These are phyloP conservation scores for Abrus precatorius DNA, from an alignment of 306 rosid species.

Conservation along the genomic window DNA sequence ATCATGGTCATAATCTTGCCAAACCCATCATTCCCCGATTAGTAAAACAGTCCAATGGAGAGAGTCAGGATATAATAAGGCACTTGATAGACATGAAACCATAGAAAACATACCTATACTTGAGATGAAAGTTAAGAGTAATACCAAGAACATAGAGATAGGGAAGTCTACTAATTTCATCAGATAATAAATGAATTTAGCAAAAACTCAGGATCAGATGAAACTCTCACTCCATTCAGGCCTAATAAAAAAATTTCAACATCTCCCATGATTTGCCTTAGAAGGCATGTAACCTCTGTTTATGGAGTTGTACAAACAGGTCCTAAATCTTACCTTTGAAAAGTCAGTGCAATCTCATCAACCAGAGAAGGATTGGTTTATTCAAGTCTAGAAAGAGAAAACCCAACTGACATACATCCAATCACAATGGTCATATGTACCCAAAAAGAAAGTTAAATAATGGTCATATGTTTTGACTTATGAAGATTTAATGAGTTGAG, in stretches of 20 bases:
- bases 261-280: no score
- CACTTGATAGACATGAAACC: constrained; percentile 15
- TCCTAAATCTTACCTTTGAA: not conserved
- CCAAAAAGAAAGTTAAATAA: not conserved
- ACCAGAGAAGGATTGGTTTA: constrained; percentile 2
- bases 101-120: not conserved
- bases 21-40: constrained; percentile 17
- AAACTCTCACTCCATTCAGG: not conserved
- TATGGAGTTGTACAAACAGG: no score
- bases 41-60: constrained; percentile 6
- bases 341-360: not conserved
- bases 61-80: constrained; percentile 1
- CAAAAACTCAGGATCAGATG: constrained; percentile 9
- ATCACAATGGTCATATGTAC: constrained; percentile 4
- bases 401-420: not conserved
- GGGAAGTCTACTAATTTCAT: constrained; percentile 9
- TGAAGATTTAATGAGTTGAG: not conserved
- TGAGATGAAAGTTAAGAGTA: constrained; percentile 11
- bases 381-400: constrained; percentile 17
- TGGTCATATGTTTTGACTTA: not conserved
- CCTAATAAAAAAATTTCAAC: no score
- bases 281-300: no score
- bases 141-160: not conserved
- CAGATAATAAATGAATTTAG: constrained; percentile 31
- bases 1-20: constrained; percentile 15